phyloP scores from a whole-genome alignment of 1,139 yeast genomes.

The Pichia sp. region DNA sequence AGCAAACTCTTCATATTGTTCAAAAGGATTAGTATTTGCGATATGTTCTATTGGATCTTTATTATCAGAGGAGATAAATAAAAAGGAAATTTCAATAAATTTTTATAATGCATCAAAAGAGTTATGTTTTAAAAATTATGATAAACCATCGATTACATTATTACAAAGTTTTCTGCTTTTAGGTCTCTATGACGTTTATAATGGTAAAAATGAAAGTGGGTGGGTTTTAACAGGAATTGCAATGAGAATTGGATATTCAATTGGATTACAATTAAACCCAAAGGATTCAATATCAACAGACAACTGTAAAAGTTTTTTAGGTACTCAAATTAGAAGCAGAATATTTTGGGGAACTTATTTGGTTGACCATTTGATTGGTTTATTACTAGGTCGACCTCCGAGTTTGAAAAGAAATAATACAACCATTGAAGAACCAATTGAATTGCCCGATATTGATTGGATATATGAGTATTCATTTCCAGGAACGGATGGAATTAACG shows the following conservation, averaged over 20 bases:
- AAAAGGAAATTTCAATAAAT: constrained; percentile 36
- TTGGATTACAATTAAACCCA: constrained; percentile 59
- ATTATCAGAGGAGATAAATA: constrained; percentile 41
- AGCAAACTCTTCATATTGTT: constrained; percentile 28
- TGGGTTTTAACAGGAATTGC: constrained; percentile 59
- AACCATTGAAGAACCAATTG: constrained; percentile 40
- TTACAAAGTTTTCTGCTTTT: constrained; percentile 43
- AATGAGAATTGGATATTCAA: constrained; percentile 53
- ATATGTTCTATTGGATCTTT: constrained; percentile 55
- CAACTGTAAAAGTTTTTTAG: constrained; percentile 44
- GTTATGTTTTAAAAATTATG: constrained; percentile 31
- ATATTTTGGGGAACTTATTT: constrained; percentile 62
- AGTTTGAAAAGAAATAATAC: constrained; percentile 51
- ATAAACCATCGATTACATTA: constrained; percentile 3
- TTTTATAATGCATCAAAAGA: constrained; percentile 44
- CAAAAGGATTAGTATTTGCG: constrained; percentile 43
- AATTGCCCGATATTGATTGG: constrained; percentile 54
- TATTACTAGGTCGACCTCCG: constrained; percentile 53
- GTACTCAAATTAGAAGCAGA: constrained; percentile 45
- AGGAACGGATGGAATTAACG: background rate
- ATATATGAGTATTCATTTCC: constrained; percentile 37
- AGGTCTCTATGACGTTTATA: constrained; percentile 43
- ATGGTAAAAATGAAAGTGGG: constrained; percentile 50
- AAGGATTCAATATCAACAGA: background rate
- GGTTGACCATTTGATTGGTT: constrained; percentile 57